Evolutionary conservation across 2,329 filamentous ascomycete genomes (phyloP).

Genomic region (Aspergillus ochraceus): DNA sequence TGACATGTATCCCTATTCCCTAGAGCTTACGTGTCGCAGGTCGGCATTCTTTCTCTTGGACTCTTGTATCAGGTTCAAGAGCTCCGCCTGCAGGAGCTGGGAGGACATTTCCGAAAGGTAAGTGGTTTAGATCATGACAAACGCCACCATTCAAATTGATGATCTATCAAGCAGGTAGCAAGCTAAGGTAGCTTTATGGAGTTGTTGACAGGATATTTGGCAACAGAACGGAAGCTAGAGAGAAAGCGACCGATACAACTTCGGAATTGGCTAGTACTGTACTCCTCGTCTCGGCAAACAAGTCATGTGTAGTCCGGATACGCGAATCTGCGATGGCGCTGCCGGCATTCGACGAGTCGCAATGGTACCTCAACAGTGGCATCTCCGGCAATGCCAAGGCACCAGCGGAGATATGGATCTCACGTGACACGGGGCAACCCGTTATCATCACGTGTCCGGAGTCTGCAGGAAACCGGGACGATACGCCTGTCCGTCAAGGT

Average conservation of each 20-base stretch:
- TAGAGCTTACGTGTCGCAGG: conserved; percentile 63
- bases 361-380: conserved; percentile 15
- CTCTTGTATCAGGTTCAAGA: conserved; percentile 89
- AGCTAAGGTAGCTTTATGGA: conserved; percentile 17
- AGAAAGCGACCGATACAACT: neutral
- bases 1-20: conserved; percentile 15
- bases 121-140: conserved; percentile 33
- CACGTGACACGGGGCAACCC: conserved; percentile 16
- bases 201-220: conserved; percentile 5
- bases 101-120: conserved; percentile 70
- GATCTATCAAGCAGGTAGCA: conserved; percentile 14
- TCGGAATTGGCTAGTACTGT: neutral
- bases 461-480: conserved; percentile 9
- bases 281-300: neutral
- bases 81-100: conserved; percentile 83
- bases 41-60: conserved; percentile 94
- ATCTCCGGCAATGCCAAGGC: conserved; percentile 23
- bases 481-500: conserved; percentile 8
- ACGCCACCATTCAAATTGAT: conserved; percentile 11
- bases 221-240: neutral
- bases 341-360: neutral
- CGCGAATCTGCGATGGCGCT: neutral
- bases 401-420: conserved; percentile 11
- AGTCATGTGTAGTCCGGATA: neutral
- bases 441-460: conserved; percentile 17